Evolutionary conservation across 345 rosid genomes (phyloP), one percentile per base, ranked within the genome.

Genomic region (Atalantia buxifolia): DNA sequence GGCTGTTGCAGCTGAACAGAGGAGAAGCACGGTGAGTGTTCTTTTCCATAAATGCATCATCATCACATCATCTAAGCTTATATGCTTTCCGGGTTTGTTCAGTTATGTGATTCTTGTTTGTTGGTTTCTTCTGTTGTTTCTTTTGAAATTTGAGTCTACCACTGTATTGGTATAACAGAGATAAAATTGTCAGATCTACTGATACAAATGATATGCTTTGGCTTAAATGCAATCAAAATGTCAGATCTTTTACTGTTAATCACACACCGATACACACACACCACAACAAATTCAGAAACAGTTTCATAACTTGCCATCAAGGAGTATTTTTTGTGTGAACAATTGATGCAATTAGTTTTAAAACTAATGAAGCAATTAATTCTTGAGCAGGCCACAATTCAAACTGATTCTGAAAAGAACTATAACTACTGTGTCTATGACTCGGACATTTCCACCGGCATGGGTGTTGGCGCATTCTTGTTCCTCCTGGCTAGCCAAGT

Each of bases 1-100:
- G 73, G 98, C 98, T 77, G 88, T 92, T 66, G 99, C 96, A 56
- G 98, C 98, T 71, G 99, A 95, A 87, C 99, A 92, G 84, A 91
- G 98, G 79, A 88, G 98, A 88, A 95, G 94, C 87, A 91, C 90
- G 67, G 99, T 95, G 66, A 92, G 97, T 83, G 56, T 68, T 35
- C 38, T 19, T 69, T 22, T 48, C 55, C 65, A 27, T 74, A 3
- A 9, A 25, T 74, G 38, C 19, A 9, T 36, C 61, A 9, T 9
- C 28, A 7, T 22, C 50, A 10, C 50, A 7, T 18, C 67, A 40
- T 13, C 30, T 60, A 48, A 28, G 50, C 22, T 76, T 18, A 2
- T 56, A 5, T 24, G 45, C 24, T 72, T 48, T 69, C 78, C 73
- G 56, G 79, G 75, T 69, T 76, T 79, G 48, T 79, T 81, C 33